These are phyloP conservation scores for Globisporangium camurandrum DNA, from an alignment of 352 stramenopile genomes.

Conservation along the genomic window DNA sequence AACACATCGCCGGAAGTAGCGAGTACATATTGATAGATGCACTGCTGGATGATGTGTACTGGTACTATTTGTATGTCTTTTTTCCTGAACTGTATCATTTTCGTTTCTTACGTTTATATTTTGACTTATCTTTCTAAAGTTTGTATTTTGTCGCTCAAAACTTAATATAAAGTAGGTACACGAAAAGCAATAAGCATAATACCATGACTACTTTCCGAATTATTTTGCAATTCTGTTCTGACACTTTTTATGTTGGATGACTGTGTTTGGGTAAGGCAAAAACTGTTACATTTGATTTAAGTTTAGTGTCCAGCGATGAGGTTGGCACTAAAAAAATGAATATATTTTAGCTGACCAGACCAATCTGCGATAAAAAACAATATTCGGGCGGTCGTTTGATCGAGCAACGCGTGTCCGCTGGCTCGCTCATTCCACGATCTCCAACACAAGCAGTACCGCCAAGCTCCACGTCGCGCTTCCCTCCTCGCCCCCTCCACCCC, in stretches of 20 bases:
- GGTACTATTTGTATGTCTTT: too few relatives aligned
- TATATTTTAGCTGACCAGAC: background rate
- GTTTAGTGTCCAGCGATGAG: too few relatives aligned
- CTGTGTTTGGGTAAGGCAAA: too few relatives aligned
- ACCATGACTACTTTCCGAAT: background rate
- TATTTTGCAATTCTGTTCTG: background rate
- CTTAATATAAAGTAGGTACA: too few relatives aligned
- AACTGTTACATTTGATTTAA: too few relatives aligned
- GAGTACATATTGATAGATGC: too few relatives aligned
- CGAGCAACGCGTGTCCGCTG: background rate
- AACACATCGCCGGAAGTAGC: too few relatives aligned
- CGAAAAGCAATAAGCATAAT: background rate
- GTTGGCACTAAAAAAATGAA: too few relatives aligned
- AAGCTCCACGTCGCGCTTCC: background rate
- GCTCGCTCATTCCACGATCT: constrained; percentile 15
- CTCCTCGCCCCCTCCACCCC: background rate
- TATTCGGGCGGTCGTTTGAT: constrained; percentile 1
- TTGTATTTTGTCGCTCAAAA: background rate
- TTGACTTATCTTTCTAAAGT: background rate
- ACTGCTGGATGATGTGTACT: too few relatives aligned
- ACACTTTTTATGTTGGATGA: too few relatives aligned
- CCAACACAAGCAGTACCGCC: constrained; percentile 6
- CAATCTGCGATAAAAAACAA: background rate
- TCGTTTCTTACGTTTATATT: background rate
- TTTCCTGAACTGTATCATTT: background rate